phyloP scores from a whole-genome alignment of 75 land plant species.

The Cunninghamia lanceolata region DNA sequence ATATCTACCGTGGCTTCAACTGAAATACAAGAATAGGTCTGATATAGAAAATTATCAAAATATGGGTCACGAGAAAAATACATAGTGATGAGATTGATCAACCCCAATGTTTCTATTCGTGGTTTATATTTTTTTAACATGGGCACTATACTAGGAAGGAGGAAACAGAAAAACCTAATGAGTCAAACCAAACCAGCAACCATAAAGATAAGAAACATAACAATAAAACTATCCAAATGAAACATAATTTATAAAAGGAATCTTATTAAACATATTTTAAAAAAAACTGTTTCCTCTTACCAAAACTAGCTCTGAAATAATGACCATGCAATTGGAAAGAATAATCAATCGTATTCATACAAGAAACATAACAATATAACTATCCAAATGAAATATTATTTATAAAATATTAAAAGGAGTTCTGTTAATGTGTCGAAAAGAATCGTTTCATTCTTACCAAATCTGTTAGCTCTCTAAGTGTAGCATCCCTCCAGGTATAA shows the following conservation, averaged over 20 bases:
- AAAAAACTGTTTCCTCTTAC: no score
- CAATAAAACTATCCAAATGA: no score
- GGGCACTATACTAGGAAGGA: neutral
- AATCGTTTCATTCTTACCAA: conserved; percentile 45
- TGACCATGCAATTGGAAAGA: neutral
- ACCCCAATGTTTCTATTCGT: neutral
- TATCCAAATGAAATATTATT: neutral
- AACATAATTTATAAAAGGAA: no score
- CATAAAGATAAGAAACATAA: neutral
- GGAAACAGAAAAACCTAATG: neutral
- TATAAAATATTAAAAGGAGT: neutral
- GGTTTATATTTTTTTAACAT: neutral
- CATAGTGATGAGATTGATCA: no score
- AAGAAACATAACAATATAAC: neutral
- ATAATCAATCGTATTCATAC: neutral
- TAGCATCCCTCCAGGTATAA: conserved; percentile 95
- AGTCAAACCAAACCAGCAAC: neutral
- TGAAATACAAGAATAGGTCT: no score
- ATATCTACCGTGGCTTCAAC: neutral
- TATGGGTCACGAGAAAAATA: neutral
- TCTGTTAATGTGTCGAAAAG: neutral
- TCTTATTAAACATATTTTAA: no score
- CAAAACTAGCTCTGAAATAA: neutral
- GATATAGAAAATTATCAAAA: no score
- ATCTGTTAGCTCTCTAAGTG: conserved; percentile 85